Evolutionary conservation across 257 asterid species (phyloP).

Genomic region (Anisodus acutangulus): DNA sequence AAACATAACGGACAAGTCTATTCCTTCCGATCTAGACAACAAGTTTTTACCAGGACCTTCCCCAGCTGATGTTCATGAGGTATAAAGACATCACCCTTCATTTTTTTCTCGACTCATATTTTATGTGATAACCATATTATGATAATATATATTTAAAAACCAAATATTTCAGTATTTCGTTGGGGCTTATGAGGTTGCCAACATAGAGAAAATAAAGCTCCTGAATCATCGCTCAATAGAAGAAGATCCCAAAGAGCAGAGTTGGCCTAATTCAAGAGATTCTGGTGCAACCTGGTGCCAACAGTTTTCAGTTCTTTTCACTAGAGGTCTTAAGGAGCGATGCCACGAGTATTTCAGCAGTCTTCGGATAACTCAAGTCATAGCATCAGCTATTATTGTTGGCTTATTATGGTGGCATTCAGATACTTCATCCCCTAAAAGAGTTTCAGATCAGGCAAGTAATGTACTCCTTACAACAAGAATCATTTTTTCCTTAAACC

Average conservation of each 20-base stretch:
- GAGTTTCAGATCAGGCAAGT: conserved; percentile 44
- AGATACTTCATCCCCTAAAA: conserved; percentile 37
- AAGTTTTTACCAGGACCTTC: conserved; percentile 33
- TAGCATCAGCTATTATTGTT: conserved; percentile 39
- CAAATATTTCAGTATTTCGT: conserved; percentile 41
- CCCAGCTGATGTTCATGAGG: conserved; percentile 48
- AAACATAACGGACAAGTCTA: conserved; percentile 44
- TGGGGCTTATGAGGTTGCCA: conserved; percentile 44
- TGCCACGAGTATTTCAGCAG: conserved; percentile 51
- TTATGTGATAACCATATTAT: neutral
- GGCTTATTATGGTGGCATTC: conserved; percentile 54
- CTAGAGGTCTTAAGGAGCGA: conserved; percentile 52
- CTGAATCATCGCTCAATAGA: neutral
- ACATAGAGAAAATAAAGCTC: conserved; percentile 36
- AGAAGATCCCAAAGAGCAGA: conserved; percentile 26
- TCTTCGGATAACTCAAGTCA: conserved; percentile 48
- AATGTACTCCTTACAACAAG: neutral
- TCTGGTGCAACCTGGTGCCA: conserved; percentile 51
- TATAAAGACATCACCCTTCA: conserved; percentile 1
- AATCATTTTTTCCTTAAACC: neutral
- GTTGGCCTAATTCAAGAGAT: conserved; percentile 23
- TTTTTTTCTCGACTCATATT: neutral
- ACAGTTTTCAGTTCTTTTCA: conserved; percentile 46
- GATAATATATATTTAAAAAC: neutral
- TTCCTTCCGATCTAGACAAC: conserved; percentile 39